Evolutionary conservation across 805 yeast species (phyloP), one percentile per base, ranked within the genome.

Genomic region (Saccharomycopsis lassenensis): DNA sequence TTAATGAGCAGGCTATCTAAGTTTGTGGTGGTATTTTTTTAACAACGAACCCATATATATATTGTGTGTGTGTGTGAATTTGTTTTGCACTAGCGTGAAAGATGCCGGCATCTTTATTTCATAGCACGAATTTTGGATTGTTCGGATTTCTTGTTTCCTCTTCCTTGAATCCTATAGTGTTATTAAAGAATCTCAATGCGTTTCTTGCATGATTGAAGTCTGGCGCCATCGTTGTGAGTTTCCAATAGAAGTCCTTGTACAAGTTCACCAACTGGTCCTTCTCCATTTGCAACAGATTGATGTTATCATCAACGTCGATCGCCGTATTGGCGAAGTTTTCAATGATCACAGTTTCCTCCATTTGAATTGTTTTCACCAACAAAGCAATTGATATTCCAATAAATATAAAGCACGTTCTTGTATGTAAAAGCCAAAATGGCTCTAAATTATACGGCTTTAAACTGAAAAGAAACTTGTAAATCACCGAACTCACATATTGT

Each of bases 301-400:
- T 17, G 4, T 30, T 36, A 14, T 27, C 30, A 15, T 5, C 20
- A n/a, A 30, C 39, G 15, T 22, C 24, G 7, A 10, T 18, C 11
- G 24, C 37, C 4, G 23, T 19, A 7, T 2, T 19, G 15, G 14
- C 30, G 14, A 5, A 5, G 19, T 10, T 15, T 7, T 15, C n/a
- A 29, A 15, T 8, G n/a, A 11, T 7, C 24, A 22, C 24, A 22
- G 24, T 22, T 5, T n/a, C 6, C 12, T n/a, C 20, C 8, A 5
- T n/a, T 11, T 20, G 5, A 4, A 36, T 22, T 4, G 47, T 35
- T 29, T 46, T 51, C 5, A 46, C 33, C 18, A 48, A 5, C 17
- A 52, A 32, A 7, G 43, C 45, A 6, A 42, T 27, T 5, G 47
- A 40, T 19, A 46, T 46, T 2, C 53, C 53, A 21, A 49, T 44